Evolutionary conservation across 2,329 filamentous ascomycete species (phyloP).

Genomic region (Colletotrichum somersetense): DNA sequence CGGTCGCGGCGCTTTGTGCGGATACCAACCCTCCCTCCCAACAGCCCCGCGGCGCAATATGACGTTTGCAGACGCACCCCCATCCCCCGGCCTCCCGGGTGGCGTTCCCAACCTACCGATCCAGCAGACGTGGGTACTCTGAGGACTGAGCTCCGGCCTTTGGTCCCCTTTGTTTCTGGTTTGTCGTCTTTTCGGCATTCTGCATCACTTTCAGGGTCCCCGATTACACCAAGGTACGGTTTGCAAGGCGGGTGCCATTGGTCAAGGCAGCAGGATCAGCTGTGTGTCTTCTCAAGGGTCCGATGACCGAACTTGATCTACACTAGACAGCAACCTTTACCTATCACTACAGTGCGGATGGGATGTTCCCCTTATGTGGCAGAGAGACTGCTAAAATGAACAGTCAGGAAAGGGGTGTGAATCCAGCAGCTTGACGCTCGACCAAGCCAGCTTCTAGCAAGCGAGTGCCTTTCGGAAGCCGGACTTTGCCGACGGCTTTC

Average conservation of each 20-base stretch:
- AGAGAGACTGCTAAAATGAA: background rate
- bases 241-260: slow-evolving; percentile 1
- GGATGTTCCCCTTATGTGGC: background rate
- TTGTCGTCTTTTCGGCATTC: background rate
- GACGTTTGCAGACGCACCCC: slow-evolving; percentile 28
- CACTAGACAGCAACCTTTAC: slow-evolving; percentile 2
- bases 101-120: slow-evolving; percentile 31
- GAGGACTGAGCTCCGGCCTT: slow-evolving; percentile 24
- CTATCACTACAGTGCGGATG: background rate
- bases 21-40: slow-evolving; percentile 15
- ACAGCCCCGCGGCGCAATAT: slow-evolving; percentile 14
- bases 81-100: slow-evolving; percentile 31
- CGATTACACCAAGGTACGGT: slow-evolving; percentile 23
- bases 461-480: background rate
- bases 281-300: background rate
- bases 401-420: background rate
- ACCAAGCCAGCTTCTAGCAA: background rate
- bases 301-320: slow-evolving; percentile 8
- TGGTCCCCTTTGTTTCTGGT: background rate
- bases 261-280: slow-evolving; percentile 36
- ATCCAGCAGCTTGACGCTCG: background rate
- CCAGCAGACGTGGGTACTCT: slow-evolving; percentile 28
- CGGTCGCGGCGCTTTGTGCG: slow-evolving; percentile 4
- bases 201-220: slow-evolving; percentile 8
- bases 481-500: background rate